Base-by-base conservation (phyloP, 2,329 filamentous ascomycete species). In the Xylaria digitata region DNA sequence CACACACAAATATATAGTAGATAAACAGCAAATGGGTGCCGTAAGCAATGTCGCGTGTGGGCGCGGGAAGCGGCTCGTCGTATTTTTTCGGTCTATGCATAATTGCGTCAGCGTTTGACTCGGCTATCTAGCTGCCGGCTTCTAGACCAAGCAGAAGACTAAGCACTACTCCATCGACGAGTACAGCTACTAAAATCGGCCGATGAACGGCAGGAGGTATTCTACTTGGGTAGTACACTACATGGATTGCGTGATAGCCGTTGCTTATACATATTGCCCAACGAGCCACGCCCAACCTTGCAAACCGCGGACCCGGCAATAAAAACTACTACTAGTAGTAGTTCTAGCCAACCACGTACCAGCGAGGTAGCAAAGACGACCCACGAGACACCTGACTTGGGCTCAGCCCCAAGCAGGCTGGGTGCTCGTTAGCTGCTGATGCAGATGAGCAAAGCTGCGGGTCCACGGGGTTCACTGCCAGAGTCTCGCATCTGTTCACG, bases 61-160 rank as follows among this genome's bases (percentile, higher is more conserved):
- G 23, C 17, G 46, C 34, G 46, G 32, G 23, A 19, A 50, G 46
- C 15, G 45, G 40, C n/a, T 60, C n/a, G 48, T 17, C 45, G 23
- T 45, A 37, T 46, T 30, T 34, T 59, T 50, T 64, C 45, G 34
- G 53, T 11, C 52, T 1, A 69, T 69, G 69, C 69, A 69, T 56
- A 67, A 70, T 70, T 69, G 63, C 69, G 69, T 70, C 69, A 70
- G 66, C 57, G 55, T 65, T 69, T 43, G 42, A 52, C 30, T 58
- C 23, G 56, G 40, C 40, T 61, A 42, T 34, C 23, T 42, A 21
- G n/a, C 15, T 50, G 34, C 19, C 58, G 23, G 21, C 62, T 34
- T 54, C 23, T 48, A 53, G 62, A 55, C 62, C 49, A 57, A 54
- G 37, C 26, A 26, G 26, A 26, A 26, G 26, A 26, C 26, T 5